phyloP scores from a whole-genome alignment of 2,329 filamentous ascomycete genomes.

The Paecilomyces dactylethromorphus region DNA sequence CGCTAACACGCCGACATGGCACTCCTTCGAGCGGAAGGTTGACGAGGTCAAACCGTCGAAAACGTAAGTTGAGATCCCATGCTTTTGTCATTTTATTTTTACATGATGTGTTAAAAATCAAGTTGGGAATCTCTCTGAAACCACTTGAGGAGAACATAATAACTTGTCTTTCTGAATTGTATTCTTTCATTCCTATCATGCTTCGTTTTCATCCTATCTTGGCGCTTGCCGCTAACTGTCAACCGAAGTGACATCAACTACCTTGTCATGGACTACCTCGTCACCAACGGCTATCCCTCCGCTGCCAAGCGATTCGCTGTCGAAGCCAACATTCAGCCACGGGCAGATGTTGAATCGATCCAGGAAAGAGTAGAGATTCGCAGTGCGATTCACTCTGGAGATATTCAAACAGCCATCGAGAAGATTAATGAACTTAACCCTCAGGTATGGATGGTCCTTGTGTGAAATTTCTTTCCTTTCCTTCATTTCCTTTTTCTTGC shows the following conservation, averaged over 20 bases:
- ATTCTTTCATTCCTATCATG: slow-evolving; percentile 4
- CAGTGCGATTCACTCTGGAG: slow-evolving; percentile 74
- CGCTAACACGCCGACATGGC: slow-evolving; percentile 62
- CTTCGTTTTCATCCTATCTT: slow-evolving; percentile 1
- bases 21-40: slow-evolving; percentile 73
- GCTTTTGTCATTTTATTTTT: slow-evolving; percentile 24
- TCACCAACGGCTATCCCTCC: slow-evolving; percentile 88
- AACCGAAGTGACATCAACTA: slow-evolving; percentile 79
- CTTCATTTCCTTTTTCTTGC: slow-evolving; percentile 36
- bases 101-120: slow-evolving; percentile 78
- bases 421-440: slow-evolving; percentile 84
- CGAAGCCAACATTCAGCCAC: slow-evolving; percentile 79
- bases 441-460: slow-evolving; percentile 59
- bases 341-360: slow-evolving; percentile 67
- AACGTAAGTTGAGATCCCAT: slow-evolving; percentile 57
- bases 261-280: slow-evolving; percentile 92
- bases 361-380: slow-evolving; percentile 74
- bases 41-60: slow-evolving; percentile 83
- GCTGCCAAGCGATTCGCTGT: slow-evolving; percentile 89
- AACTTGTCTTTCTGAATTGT: slow-evolving; percentile 66
- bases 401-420: slow-evolving; percentile 79
- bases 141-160: slow-evolving; percentile 81
- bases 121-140: slow-evolving; percentile 99
- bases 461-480: slow-evolving; percentile 4
- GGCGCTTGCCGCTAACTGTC: slow-evolving; percentile 20